phyloP scores from a whole-genome alignment of 2,329 filamentous ascomycete genomes.

The Penicillium glabrum region DNA sequence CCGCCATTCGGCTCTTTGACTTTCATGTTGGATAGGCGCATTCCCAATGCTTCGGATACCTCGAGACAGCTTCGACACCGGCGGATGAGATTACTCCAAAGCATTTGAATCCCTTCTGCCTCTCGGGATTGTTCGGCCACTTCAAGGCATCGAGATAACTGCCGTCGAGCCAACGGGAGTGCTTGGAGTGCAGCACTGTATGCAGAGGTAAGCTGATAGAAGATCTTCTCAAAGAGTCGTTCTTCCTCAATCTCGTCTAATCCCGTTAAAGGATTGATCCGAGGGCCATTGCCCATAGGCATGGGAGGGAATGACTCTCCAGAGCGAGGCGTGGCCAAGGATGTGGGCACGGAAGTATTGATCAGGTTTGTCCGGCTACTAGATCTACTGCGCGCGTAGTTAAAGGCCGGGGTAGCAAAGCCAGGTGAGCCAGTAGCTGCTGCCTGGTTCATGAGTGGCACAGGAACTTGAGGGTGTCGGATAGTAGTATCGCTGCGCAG shows the following conservation, averaged over 20 bases:
- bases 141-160: slow-evolving; percentile 65
- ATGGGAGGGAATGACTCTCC: slow-evolving; percentile 71
- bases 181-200: slow-evolving; percentile 71
- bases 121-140: slow-evolving; percentile 61
- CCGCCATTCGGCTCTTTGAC: slow-evolving; percentile 79
- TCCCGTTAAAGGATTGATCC: slow-evolving; percentile 58
- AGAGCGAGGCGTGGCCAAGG: slow-evolving; percentile 70
- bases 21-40: slow-evolving; percentile 74
- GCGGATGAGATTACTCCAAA: slow-evolving; percentile 70
- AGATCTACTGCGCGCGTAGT: slow-evolving; percentile 42
- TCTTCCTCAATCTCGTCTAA: slow-evolving; percentile 73
- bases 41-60: slow-evolving; percentile 71
- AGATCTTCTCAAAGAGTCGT: slow-evolving; percentile 77
- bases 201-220: slow-evolving; percentile 70
- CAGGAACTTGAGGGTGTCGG: slow-evolving; percentile 42
- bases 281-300: slow-evolving; percentile 47
- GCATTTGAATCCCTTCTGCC: slow-evolving; percentile 60
- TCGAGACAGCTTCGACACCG: slow-evolving; percentile 70
- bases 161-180: slow-evolving; percentile 67
- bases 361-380: slow-evolving; percentile 57
- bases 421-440: slow-evolving; percentile 31
- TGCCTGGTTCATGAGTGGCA: slow-evolving; percentile 32
- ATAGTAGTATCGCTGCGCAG: slow-evolving; percentile 54
- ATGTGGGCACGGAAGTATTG: slow-evolving; percentile 45
- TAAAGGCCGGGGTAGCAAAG: slow-evolving; percentile 30